phyloP scores from a whole-genome alignment of 1,284 basidiomycete species.

The Hortiboletus rubellus region DNA sequence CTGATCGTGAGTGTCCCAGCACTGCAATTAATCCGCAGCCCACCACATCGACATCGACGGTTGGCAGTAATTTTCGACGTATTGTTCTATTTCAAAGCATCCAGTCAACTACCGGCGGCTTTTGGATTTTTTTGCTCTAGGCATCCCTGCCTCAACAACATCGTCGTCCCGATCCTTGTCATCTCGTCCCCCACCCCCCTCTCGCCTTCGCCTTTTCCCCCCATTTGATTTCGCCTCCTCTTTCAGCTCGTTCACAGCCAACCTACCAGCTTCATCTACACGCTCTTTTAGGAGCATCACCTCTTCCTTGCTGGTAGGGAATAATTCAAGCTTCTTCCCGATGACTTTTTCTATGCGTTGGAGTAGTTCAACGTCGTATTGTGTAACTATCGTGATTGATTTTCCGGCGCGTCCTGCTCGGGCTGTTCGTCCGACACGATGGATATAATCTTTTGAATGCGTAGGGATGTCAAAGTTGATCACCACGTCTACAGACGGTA shows the following conservation, averaged over 20 bases:
- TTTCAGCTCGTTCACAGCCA: slow-evolving; percentile 81
- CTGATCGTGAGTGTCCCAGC: not conserved
- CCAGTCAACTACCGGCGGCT: slow-evolving; percentile 32
- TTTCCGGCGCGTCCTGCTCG: slow-evolving; percentile 96
- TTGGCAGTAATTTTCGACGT: no score
- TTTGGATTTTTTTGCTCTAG: slow-evolving; percentile 51
- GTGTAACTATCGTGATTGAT: slow-evolving; percentile 94
- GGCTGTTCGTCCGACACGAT: slow-evolving; percentile 96
- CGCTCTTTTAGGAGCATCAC: slow-evolving; percentile 87
- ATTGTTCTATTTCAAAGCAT: not conserved
- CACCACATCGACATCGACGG: no score
- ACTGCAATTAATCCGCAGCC: no score
- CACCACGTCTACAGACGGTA: slow-evolving; percentile 94
- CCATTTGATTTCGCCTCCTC: slow-evolving; percentile 55
- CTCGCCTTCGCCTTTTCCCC: slow-evolving; percentile 57
- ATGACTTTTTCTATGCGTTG: slow-evolving; percentile 93
- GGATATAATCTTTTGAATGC: slow-evolving; percentile 99
- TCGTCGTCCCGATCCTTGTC: slow-evolving; percentile 87
- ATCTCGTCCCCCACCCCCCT: slow-evolving; percentile 54
- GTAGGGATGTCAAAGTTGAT: slow-evolving; percentile 99
- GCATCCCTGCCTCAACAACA: slow-evolving; percentile 80
- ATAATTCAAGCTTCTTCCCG: slow-evolving; percentile 91
- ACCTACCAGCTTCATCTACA: slow-evolving; percentile 85
- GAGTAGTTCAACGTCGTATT: slow-evolving; percentile 97
- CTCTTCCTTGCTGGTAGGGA: slow-evolving; percentile 90